phyloP scores from a whole-genome alignment of 208 protist genomes.

The Acanthamoeba lenticulata region DNA sequence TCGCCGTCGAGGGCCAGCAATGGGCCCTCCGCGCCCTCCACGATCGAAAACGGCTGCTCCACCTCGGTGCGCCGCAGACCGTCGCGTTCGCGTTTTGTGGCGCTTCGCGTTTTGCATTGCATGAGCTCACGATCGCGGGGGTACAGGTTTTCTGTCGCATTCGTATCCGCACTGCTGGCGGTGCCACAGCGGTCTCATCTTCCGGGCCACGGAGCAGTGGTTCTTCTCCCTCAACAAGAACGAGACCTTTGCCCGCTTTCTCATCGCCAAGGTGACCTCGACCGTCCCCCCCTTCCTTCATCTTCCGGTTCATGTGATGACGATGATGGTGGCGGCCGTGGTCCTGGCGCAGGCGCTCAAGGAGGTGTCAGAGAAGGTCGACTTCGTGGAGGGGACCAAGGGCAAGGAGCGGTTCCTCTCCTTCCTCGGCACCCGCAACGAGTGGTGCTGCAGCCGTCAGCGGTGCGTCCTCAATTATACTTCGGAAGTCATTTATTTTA shows the following conservation, averaged over 20 bases:
- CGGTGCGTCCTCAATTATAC: slow-evolving; percentile 66
- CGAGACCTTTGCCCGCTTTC: slow-evolving; percentile 60
- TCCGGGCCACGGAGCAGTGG: slow-evolving; percentile 85
- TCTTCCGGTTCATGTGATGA: slow-evolving; percentile 66
- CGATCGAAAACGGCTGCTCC: background rate
- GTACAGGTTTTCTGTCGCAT: slow-evolving; percentile 79
- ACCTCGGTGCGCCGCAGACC: background rate
- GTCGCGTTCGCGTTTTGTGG: background rate
- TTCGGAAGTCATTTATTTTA: background rate
- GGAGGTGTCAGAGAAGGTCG: background rate
- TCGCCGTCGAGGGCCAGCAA: background rate
- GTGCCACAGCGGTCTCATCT: slow-evolving; percentile 85
- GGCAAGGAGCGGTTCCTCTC: slow-evolving; percentile 16
- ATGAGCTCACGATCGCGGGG: no score
- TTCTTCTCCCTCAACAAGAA: slow-evolving; percentile 80
- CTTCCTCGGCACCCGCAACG: background rate
- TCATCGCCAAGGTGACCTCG: background rate
- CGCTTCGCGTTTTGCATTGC: background rate
- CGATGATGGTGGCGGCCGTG: no score
- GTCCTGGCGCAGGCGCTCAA: no score
- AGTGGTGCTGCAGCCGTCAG: slow-evolving; percentile 16
- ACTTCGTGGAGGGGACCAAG: background rate
- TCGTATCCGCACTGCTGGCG: slow-evolving; percentile 93
- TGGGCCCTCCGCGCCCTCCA: background rate
- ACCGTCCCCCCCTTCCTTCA: background rate